Evolutionary conservation across 108 stramenopile species (phyloP).

Genomic region (Pseudonitzschia delicatissima): DNA sequence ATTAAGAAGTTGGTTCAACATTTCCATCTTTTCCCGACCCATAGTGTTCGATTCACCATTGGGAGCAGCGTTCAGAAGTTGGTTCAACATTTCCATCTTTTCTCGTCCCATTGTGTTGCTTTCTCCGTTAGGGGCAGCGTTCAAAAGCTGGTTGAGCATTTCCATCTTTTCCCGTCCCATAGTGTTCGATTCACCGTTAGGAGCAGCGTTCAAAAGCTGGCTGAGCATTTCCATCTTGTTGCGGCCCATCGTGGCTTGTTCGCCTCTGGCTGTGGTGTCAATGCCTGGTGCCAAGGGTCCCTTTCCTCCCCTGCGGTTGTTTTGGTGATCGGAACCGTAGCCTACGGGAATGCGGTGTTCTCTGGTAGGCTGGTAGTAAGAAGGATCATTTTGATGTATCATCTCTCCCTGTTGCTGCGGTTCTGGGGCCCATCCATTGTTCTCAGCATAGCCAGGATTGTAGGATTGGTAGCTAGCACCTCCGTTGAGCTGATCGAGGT

Average conservation of each 20-base stretch:
- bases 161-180: slow-evolving; percentile 11
- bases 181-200: not conserved
- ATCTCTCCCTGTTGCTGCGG: not conserved
- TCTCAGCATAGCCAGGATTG: not conserved
- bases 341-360: not conserved
- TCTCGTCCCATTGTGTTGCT: slow-evolving; percentile 1
- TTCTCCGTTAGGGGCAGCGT: not conserved
- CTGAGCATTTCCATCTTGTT: slow-evolving; percentile 1
- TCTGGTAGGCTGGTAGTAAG: not conserved
- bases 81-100: slow-evolving; percentile 5
- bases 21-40: slow-evolving; percentile 4
- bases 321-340: slow-evolving; percentile 8
- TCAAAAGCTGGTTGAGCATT: slow-evolving; percentile 1
- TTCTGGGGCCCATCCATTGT: not conserved
- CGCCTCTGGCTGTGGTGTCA: not conserved
- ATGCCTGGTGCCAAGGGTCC: not conserved
- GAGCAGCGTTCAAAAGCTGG: not conserved
- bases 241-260: not conserved
- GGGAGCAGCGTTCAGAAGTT: not conserved
- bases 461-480: not conserved
- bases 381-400: not conserved
- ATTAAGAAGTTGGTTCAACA: not conserved
- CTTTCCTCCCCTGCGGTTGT: slow-evolving; percentile 5
- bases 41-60: not conserved
- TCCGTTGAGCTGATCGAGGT: not conserved